Evolutionary conservation across 345 rosid species (phyloP), one percentile per base, ranked within the genome.

Genomic region (Salix arbutifolia): DNA sequence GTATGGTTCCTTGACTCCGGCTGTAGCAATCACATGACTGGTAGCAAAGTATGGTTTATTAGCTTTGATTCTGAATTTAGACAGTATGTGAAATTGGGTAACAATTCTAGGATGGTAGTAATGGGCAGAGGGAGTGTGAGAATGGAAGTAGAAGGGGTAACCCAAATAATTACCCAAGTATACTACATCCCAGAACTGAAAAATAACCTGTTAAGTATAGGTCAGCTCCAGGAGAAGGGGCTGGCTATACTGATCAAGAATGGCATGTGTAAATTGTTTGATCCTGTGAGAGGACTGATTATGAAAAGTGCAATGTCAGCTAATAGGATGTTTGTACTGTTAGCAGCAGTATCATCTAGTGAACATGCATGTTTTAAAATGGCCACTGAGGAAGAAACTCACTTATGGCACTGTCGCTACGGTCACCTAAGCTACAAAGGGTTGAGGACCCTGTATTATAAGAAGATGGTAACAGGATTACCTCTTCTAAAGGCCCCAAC

Each of bases 371-470:
- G 40, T 37, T 7, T 37, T 7, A 37, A 5, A 7, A 37, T 7
- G 8, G 8, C 40, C 8, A 37, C 7, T 37, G 40, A 4, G 8
- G 40, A 37, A 4, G 40, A 37, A 7, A 7, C 8, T 5, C 8
- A 7, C 1, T 4, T 76, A 52, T 76, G 73, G 79, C 73, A 76
- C 25, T 1, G 50, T 2, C 1, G 58, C 10, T 69, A 38, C 35
- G 79, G 73, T 17, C 72, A 76, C 40, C 12, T 76, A 9, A 76
- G 42, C 28, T n/a, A 31, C 37, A 76, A 76, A 12, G 26, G 50
- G 4, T 25, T 76, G 40, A 26, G 4, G 12, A 17, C 56, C 11
- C 4, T 52, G 38, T 16, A 4, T 0, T 8, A 12, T 0, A 76
- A 76, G n/a, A 31, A 69, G 3, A 37, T 76, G 78, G 78, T 67